Evolutionary conservation across 441 rosid genomes (phyloP), one percentile per base, ranked within the genome.

Genomic region (Populus tomentosa): DNA sequence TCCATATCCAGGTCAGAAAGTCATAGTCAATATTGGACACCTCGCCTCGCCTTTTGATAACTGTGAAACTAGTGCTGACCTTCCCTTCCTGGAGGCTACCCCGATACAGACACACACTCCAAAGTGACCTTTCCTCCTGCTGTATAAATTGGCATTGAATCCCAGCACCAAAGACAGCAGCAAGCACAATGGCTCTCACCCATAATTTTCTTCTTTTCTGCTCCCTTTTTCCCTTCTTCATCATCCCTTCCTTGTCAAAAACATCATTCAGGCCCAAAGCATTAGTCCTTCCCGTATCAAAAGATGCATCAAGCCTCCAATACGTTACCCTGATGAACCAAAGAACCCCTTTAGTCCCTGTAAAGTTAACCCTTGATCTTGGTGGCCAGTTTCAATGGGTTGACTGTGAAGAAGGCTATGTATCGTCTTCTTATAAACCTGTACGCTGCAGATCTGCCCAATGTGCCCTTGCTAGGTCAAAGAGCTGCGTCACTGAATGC

Each of bases 311-410:
- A 0, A 85, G 91, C 2, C 89, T 77, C 75, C 94, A 89, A 70
- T 92, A 90, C 86, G 63, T 86, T 7, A 85, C 92, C 28, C 67
- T 64, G 18, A 82, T 92, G 30, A 69, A 70, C 80, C 94, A 88
- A 79, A 84, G 94, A 65, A 92, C 94, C 11, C 97, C 94, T n/a
- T 84, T 82, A n/a, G 79, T 87, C 38, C 79, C 93, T 7, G 78
- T 85, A 10, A 79, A 79, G 28, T 73, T 90, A 3, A 87, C 85
- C 28, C 80, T 92, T 36, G 94, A 94, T 70, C 84, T 92, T 3
- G 93, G 90, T 10, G 97, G 92, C 50, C 84, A 64, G 16, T 35
- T 32, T 56, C 71, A 82, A 4, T 94, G 96, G 96, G 89, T 87
- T 23, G 89, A 94, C 80, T 94, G 98, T 63, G 86, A 88, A 5